Conservation (phyloP, 305 asterid species). For the Fraxinus sp. region DNA sequence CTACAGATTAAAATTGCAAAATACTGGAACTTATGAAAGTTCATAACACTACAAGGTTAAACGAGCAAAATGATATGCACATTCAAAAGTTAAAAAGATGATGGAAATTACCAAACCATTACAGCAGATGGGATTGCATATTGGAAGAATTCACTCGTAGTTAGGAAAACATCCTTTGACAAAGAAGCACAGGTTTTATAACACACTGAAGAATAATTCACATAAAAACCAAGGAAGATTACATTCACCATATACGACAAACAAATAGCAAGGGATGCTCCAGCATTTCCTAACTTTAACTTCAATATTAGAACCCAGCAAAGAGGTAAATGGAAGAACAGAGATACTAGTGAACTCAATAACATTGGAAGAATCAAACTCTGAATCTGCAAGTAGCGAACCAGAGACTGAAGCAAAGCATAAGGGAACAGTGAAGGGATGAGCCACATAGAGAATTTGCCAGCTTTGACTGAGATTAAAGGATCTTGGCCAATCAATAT, state of each 20-base stretch:
- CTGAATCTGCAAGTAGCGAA: slow-evolving; percentile 30
- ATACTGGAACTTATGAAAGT: neutral
- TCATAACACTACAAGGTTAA: neutral
- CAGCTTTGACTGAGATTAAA: slow-evolving; percentile 29
- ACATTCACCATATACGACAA: slow-evolving; percentile 33
- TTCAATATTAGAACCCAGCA: slow-evolving; percentile 39
- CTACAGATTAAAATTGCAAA: slow-evolving; percentile 20
- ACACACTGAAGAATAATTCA: slow-evolving; percentile 25
- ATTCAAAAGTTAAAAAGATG: neutral
- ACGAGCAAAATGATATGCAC: neutral
- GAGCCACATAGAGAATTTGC: slow-evolving; percentile 24
- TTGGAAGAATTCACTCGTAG: slow-evolving; percentile 19
- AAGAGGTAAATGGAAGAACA: slow-evolving; percentile 21
- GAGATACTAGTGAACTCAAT: slow-evolving; percentile 16
- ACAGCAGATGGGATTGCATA: slow-evolving; percentile 36
- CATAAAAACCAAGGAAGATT: slow-evolving; percentile 24
- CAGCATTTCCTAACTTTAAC: slow-evolving; percentile 27
- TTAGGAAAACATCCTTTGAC: slow-evolving; percentile 20
- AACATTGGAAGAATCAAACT: slow-evolving; percentile 41
- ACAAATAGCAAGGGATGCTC: slow-evolving; percentile 31
- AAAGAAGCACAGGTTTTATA: slow-evolving; percentile 23
- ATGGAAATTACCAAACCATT: slow-evolving; percentile 29
- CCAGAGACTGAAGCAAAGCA: slow-evolving; percentile 28
- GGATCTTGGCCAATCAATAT: slow-evolving; percentile 36
- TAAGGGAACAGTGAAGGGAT: slow-evolving; percentile 30